Evolutionary conservation across 2,329 filamentous ascomycete species (phyloP).

Genomic region (Epichloe baconii): DNA sequence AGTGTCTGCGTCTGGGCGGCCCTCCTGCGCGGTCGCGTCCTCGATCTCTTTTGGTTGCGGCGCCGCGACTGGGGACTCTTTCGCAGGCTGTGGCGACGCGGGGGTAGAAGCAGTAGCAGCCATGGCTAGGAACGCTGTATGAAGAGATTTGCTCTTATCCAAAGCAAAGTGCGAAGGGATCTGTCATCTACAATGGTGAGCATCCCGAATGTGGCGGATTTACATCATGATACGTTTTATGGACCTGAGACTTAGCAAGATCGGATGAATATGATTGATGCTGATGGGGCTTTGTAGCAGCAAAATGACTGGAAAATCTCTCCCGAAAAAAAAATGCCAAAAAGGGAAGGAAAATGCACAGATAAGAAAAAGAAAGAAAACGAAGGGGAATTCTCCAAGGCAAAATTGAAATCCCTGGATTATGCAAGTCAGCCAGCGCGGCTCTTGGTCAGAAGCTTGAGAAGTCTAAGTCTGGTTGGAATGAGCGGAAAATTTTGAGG

Average conservation of each 20-base stretch:
- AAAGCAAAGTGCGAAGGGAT: conserved; percentile 5
- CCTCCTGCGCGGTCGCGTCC: background rate
- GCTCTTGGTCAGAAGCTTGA: background rate
- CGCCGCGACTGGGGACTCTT: conserved; percentile 7
- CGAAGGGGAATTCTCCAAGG: no score
- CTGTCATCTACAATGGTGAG: conserved; percentile 26
- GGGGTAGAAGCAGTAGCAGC: background rate
- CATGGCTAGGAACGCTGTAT: conserved; percentile 2
- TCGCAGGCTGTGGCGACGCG: conserved; percentile 6
- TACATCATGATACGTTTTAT: conserved; percentile 24
- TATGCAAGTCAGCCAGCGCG: background rate
- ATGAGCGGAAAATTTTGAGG: background rate
- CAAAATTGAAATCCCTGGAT: no score
- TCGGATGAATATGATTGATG: conserved; percentile 5
- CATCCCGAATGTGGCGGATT: conserved; percentile 18
- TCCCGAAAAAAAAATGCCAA: background rate
- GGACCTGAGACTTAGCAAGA: conserved; percentile 22
- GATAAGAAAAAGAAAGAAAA: no score
- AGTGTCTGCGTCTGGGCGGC: background rate
- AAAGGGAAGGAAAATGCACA: background rate
- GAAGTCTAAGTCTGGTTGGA: background rate
- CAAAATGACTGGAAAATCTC: background rate
- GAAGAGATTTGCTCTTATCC: conserved; percentile 3
- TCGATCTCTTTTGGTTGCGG: conserved; percentile 7
- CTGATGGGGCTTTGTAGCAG: background rate